Percentiles rank a stretch among this genome's conserved stretches.
phyloP scores from a whole-genome alignment of 371 early-diverging fungal genomes.

The Mucor lusitanicus region DNA sequence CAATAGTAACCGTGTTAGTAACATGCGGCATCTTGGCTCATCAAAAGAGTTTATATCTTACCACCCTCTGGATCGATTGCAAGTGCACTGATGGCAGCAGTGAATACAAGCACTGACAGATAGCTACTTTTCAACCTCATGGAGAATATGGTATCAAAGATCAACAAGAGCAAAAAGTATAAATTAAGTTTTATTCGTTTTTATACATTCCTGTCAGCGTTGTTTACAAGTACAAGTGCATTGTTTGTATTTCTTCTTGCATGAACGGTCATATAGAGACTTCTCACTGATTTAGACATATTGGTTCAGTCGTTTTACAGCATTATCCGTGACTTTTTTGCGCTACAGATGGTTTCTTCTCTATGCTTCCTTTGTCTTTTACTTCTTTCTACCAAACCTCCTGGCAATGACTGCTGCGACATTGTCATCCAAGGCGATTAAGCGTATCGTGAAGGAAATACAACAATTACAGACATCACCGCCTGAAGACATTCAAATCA shows the following conservation, averaged over 20 bases:
- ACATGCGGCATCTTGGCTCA: background rate
- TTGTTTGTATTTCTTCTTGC: background rate
- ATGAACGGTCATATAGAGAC: background rate
- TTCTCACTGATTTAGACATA: background rate
- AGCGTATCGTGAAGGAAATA: slow-evolving; percentile 65
- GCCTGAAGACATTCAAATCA: slow-evolving; percentile 79
- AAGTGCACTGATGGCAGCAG: background rate
- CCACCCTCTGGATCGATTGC: background rate
- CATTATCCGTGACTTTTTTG: background rate
- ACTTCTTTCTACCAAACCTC: background rate
- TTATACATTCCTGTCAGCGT: background rate
- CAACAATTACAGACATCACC: slow-evolving; percentile 55
- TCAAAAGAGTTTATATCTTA: background rate
- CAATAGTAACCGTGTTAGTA: background rate
- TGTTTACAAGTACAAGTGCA: background rate
- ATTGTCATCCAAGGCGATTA: slow-evolving; percentile 16
- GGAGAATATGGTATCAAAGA: background rate
- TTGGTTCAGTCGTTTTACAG: background rate
- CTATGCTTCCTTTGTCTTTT: background rate
- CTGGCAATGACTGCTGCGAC: background rate
- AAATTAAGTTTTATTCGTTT: background rate
- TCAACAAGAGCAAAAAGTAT: background rate
- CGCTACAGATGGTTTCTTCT: background rate
- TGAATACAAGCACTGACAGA: background rate
- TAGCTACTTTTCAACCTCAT: background rate